Evolutionary conservation across 306 rosid genomes (phyloP).

Genomic region (Gynostemma pentaphyllum): DNA sequence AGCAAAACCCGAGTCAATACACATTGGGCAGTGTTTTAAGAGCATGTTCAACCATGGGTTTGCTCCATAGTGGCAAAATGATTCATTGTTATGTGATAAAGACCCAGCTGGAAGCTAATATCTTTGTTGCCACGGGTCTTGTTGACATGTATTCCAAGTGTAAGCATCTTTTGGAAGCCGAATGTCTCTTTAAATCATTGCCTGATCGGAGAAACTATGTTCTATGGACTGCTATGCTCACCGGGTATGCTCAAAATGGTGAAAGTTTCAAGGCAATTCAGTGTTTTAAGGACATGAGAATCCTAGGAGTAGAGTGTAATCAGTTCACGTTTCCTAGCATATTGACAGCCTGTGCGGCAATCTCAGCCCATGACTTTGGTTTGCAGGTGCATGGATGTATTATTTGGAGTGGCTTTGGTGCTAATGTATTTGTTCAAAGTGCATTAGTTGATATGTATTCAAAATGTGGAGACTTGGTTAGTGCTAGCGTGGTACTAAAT

Average conservation of each 20-base stretch:
- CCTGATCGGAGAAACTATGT: constrained; percentile 47
- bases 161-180: constrained; percentile 51
- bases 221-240: constrained; percentile 74
- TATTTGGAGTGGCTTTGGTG: constrained; percentile 49
- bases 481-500: constrained; percentile 41
- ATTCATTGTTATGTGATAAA: constrained; percentile 59
- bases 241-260: constrained; percentile 82
- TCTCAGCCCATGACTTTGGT: constrained; percentile 50
- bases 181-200: constrained; percentile 38
- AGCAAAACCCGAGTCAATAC: constrained; percentile 52
- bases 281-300: constrained; percentile 47
- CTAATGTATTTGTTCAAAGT: constrained; percentile 68
- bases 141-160: constrained; percentile 91
- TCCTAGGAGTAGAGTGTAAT: constrained; percentile 43
- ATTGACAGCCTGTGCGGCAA: constrained; percentile 63
- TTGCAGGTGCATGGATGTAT: constrained; percentile 63
- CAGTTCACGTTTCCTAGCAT: constrained; percentile 78
- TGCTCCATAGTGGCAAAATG: constrained; percentile 49
- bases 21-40: constrained; percentile 64
- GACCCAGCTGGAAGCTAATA: constrained; percentile 36
- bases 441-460: constrained; percentile 78
- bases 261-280: constrained; percentile 49
- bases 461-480: constrained; percentile 52
- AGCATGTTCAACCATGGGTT: constrained; percentile 48
- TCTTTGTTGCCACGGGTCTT: constrained; percentile 59